Evolutionary conservation across 2,329 filamentous ascomycete species (phyloP).

Genomic region (Colletotrichum simmondsii): DNA sequence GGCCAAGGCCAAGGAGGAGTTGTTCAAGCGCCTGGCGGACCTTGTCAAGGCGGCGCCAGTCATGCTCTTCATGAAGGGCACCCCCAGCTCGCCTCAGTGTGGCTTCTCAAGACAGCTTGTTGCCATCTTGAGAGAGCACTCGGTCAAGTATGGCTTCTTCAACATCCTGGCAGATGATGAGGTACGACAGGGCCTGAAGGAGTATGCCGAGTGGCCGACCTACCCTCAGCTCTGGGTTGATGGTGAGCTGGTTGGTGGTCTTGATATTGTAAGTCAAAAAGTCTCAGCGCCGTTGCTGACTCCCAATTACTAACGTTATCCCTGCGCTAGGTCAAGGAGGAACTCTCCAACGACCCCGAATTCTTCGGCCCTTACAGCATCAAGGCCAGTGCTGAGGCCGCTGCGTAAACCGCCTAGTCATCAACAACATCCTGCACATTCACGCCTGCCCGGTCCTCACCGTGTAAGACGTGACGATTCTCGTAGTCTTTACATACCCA

Average conservation of each 20-base stretch:
- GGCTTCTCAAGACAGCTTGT: slow-evolving; percentile 95
- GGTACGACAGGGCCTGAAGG: slow-evolving; percentile 94
- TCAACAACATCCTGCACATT: background rate
- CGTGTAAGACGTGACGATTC: slow-evolving; percentile 1
- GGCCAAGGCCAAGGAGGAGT: slow-evolving; percentile 79
- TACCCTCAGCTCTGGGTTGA: slow-evolving; percentile 95
- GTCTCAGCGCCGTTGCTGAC: background rate
- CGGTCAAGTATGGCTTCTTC: slow-evolving; percentile 98
- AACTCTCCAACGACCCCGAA: slow-evolving; percentile 83
- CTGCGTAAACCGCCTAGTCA: slow-evolving; percentile 38
- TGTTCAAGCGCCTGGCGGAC: slow-evolving; percentile 82
- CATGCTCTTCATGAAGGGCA: slow-evolving; percentile 99
- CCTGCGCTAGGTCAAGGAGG: slow-evolving; percentile 83
- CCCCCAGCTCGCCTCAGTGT: slow-evolving; percentile 85
- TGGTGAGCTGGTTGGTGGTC: slow-evolving; percentile 89
- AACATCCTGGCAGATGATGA: slow-evolving; percentile 98
- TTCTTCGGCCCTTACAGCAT: slow-evolving; percentile 83
- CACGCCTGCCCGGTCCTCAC: background rate
- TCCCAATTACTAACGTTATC: slow-evolving; percentile 2
- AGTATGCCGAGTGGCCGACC: slow-evolving; percentile 98
- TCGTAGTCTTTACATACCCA: slow-evolving; percentile 8
- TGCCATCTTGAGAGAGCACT: slow-evolving; percentile 84
- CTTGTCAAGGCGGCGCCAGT: slow-evolving; percentile 95
- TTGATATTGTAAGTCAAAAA: slow-evolving; percentile 85
- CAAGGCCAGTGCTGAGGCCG: slow-evolving; percentile 52